phyloP scores from a whole-genome alignment of 2,329 filamentous ascomycete genomes.

The Rutstroemia sp. region DNA sequence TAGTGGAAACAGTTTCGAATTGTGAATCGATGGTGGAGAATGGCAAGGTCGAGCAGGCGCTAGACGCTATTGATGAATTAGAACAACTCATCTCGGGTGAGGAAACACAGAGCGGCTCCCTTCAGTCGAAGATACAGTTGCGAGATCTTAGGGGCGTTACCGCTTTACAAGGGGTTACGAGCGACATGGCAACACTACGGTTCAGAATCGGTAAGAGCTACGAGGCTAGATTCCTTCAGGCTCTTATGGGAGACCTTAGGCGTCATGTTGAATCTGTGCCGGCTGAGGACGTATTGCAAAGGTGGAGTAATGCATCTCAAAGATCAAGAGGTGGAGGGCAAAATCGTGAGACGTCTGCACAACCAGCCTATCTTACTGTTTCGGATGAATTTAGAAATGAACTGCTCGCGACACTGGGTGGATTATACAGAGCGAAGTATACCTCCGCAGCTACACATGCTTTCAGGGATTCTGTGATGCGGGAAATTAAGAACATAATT shows the following conservation, averaged over 20 bases:
- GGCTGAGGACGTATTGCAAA: constrained; percentile 64
- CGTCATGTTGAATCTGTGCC: constrained; percentile 72
- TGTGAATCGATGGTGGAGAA: constrained; percentile 79
- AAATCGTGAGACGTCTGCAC: constrained; percentile 54
- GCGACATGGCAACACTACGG: constrained; percentile 69
- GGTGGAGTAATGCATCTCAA: constrained; percentile 75
- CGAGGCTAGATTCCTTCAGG: constrained; percentile 70
- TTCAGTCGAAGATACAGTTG: constrained; percentile 28
- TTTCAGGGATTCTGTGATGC: constrained; percentile 76
- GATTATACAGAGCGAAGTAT: constrained; percentile 74
- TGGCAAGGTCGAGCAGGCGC: constrained; percentile 74
- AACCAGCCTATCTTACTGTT: constrained; percentile 69
- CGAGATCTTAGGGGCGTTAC: constrained; percentile 70
- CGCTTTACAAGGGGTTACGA: constrained; percentile 71
- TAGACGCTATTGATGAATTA: constrained; percentile 68
- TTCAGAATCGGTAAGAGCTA: constrained; percentile 81
- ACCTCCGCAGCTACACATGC: constrained; percentile 73
- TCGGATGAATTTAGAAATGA: constrained; percentile 63
- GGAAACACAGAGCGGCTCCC: constrained; percentile 29
- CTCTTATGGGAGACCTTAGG: constrained; percentile 72
- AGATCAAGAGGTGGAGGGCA: constrained; percentile 58
- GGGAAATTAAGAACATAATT: constrained; percentile 81
- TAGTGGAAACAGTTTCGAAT: constrained; percentile 65
- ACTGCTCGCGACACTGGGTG: constrained; percentile 64
- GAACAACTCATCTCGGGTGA: constrained; percentile 77